Evolutionary conservation across 73 alveolate genomes (phyloP).

Genomic region (Paramecium tetraurelia): DNA sequence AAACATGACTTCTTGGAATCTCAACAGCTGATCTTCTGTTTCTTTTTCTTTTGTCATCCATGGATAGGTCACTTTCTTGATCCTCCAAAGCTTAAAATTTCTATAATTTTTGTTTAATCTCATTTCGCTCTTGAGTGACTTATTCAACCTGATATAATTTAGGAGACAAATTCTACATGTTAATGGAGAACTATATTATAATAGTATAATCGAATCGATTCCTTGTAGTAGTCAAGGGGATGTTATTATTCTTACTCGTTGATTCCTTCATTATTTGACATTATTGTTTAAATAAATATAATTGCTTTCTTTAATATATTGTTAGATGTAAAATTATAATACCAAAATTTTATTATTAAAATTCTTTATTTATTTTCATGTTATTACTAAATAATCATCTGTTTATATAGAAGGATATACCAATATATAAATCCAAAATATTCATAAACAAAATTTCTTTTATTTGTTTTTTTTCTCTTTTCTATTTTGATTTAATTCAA

Average conservation of each 20-base stretch:
- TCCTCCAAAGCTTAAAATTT: slow-evolving; percentile 16
- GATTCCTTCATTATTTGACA: neutral
- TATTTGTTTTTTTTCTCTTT: no score
- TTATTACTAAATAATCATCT: neutral
- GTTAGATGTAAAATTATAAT: neutral
- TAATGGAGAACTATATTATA: slow-evolving; percentile 31
- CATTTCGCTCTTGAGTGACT: neutral
- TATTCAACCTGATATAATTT: neutral
- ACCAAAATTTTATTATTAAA: neutral
- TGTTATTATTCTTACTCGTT: neutral
- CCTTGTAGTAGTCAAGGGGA: slow-evolving; percentile 3
- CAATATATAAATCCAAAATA: no score
- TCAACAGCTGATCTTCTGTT: slow-evolving; percentile 54
- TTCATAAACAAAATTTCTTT: no score
- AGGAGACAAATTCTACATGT: neutral
- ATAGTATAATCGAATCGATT: neutral
- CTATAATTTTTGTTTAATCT: neutral
- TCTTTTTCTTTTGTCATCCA: slow-evolving; percentile 59
- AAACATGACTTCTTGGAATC: slow-evolving; percentile 55
- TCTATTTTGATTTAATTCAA: no score
- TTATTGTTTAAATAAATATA: neutral
- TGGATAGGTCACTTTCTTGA: slow-evolving; percentile 1
- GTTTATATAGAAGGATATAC: no score
- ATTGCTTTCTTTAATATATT: neutral
- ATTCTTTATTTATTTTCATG: neutral